Percentiles rank a stretch among this genome's conserved stretches.
Conservation (phyloP, 164 flowering plant species). For the Nymphaea thermarum region DNA sequence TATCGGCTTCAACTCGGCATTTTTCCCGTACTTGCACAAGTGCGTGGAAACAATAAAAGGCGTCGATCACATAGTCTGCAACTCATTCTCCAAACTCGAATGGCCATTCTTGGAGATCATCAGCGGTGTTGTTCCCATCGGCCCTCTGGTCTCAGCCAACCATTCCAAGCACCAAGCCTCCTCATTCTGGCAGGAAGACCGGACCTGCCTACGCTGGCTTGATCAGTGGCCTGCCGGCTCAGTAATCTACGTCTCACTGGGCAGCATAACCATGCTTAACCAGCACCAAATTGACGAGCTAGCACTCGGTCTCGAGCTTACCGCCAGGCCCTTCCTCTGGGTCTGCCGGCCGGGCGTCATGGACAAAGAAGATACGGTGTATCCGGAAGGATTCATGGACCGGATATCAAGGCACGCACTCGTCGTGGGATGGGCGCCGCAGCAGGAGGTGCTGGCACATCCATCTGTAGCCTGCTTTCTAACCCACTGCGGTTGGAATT, state of each 20-base stretch:
- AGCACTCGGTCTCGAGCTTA: constrained; percentile 5
- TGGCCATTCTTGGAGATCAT: background rate
- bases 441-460: constrained; percentile 7
- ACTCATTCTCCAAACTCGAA: constrained; percentile 9
- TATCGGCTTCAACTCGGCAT: background rate
- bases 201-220: constrained; percentile 7
- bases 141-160: constrained; percentile 7
- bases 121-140: constrained; percentile 5
- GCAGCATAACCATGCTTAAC: constrained; percentile 4
- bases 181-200: constrained; percentile 9
- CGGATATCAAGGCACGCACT: background rate
- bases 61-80: constrained; percentile 6
- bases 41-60: background rate
- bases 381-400: constrained; percentile 5
- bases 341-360: constrained; percentile 3
- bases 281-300: constrained; percentile 2
- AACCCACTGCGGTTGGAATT: constrained; percentile 14
- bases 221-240: constrained; percentile 5
- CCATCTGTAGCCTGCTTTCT: constrained; percentile 5
- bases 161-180: background rate
- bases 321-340: constrained; percentile 5
- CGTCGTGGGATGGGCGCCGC: constrained; percentile 9
- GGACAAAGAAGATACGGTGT: background rate
- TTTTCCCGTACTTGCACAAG: background rate
- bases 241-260: constrained; percentile 13